Conservation (phyloP, 78 protist species). For the Cavenderia fasciculata region DNA sequence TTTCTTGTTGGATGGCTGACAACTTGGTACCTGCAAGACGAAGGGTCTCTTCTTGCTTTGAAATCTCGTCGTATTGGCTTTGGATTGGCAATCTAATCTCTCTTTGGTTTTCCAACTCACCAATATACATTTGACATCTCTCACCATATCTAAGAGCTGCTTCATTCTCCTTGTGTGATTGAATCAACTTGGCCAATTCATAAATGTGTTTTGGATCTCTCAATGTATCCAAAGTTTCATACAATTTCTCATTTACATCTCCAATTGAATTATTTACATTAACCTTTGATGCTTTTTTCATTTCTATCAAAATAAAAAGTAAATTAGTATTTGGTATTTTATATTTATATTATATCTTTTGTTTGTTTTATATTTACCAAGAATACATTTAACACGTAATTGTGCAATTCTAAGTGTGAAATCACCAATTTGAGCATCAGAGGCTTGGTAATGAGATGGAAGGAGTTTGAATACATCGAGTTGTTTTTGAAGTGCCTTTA, state of each 20-base stretch:
- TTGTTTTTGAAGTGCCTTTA: background rate
- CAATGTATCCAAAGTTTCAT: constrained; percentile 31
- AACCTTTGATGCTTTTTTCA: constrained; percentile 36
- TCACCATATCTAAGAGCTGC: constrained; percentile 48
- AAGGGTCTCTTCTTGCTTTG: background rate
- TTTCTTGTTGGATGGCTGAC: background rate
- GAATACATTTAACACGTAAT: constrained; percentile 12
- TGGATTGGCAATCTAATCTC: constrained; percentile 44
- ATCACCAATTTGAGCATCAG: background rate
- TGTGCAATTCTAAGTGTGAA: constrained; percentile 8
- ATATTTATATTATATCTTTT: no score
- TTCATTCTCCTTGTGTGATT: constrained; percentile 13
- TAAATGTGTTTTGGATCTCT: constrained; percentile 57
- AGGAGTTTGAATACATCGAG: background rate
- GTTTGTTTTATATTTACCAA: no score
- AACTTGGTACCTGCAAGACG: constrained; percentile 33
- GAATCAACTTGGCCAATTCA: constrained; percentile 9
- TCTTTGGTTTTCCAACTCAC: constrained; percentile 34
- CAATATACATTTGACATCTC: constrained; percentile 58
- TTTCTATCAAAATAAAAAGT: no score
- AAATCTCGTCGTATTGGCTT: background rate
- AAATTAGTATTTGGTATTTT: no score
- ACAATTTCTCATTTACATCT: constrained; percentile 5
- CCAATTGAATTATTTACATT: background rate
- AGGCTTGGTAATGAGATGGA: background rate